These are phyloP conservation scores for Dictyostelium purpureum DNA, from an alignment of 78 protist genomes.

Conservation along the genomic window DNA sequence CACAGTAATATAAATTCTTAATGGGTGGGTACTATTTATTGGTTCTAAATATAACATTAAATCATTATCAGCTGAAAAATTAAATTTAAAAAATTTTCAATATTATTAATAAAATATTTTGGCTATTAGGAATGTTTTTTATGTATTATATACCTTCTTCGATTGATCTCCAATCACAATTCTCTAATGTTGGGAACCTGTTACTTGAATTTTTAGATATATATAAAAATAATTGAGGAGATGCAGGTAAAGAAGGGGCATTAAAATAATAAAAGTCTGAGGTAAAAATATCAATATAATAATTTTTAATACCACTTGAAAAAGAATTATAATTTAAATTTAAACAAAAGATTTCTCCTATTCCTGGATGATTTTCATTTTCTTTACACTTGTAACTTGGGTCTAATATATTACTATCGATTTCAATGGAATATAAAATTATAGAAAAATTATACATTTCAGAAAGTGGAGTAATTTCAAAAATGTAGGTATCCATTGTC, in stretches of 20 bases:
- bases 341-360: no score
- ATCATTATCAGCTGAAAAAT: conserved; percentile 24
- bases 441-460: no score
- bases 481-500: no score
- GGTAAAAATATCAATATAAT: no score
- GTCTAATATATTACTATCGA: no score
- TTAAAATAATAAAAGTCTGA: not conserved
- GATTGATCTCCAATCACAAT: not conserved
- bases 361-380: no score
- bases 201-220: not conserved
- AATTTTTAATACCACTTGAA: no score
- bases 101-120: not conserved
- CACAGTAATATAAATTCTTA: conserved; percentile 19
- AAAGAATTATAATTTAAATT: no score
- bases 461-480: no score
- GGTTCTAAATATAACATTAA: not conserved
- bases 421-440: no score
- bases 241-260: not conserved
- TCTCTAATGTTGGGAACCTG: not conserved
- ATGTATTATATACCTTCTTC: conserved; percentile 45
- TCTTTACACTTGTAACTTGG: no score
- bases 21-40: not conserved
- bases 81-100: not conserved
- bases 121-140: no score
- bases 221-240: not conserved